Evolutionary conservation across 1,139 yeast species (phyloP).

Genomic region (Tardiomyces digboiensis): DNA sequence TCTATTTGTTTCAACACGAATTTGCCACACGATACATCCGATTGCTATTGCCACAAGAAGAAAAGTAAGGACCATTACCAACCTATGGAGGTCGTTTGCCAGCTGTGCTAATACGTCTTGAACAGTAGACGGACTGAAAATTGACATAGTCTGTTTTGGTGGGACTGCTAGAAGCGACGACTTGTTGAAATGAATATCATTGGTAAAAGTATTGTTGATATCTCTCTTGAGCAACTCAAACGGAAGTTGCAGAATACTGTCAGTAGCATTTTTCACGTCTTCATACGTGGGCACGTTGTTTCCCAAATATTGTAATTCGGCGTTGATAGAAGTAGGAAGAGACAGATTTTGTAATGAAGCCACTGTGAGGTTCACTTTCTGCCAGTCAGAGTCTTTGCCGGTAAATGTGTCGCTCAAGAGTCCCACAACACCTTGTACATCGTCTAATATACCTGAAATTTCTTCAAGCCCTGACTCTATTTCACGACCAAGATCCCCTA

Average conservation of each 20-base stretch:
- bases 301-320: conserved; percentile 37
- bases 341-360: conserved; percentile 43
- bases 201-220: conserved; percentile 16
- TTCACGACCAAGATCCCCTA: conserved; percentile 44
- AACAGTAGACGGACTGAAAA: neutral
- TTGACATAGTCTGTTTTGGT: neutral
- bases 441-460: conserved; percentile 40
- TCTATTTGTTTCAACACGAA: neutral
- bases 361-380: conserved; percentile 46
- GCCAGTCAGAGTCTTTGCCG: conserved; percentile 31
- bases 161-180: neutral
- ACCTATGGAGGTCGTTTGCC: neutral
- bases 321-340: conserved; percentile 54
- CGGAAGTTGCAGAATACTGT: conserved; percentile 38
- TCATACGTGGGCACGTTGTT: conserved; percentile 48
- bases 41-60: neutral
- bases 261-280: conserved; percentile 42
- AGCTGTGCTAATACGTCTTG: neutral
- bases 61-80: neutral
- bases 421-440: conserved; percentile 29
- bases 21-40: neutral
- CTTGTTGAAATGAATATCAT: neutral
- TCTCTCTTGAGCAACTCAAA: conserved; percentile 41
- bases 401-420: conserved; percentile 47
- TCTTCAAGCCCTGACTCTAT: conserved; percentile 51